Percentiles rank a stretch among this genome's conserved stretches.
phyloP scores from a whole-genome alignment of 108 stramenopile species.

The Seminavis robusta region DNA sequence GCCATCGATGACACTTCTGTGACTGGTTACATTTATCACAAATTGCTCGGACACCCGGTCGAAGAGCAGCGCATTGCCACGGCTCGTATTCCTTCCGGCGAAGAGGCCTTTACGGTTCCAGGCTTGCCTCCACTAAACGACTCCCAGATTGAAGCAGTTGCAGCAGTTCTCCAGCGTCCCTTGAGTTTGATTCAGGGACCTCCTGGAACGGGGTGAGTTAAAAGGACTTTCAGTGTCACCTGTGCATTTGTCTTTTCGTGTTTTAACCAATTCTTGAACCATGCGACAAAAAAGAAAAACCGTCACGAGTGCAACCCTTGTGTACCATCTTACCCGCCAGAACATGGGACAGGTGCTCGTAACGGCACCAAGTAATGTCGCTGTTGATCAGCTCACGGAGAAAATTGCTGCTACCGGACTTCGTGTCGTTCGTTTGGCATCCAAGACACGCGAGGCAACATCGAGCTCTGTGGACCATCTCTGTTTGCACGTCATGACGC shows the following conservation, averaged over 20 bases:
- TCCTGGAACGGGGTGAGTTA: conserved; percentile 67
- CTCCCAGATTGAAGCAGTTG: conserved; percentile 92
- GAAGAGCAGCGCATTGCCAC: conserved; percentile 89
- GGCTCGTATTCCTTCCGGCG: conserved; percentile 49
- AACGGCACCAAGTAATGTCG: conserved; percentile 96
- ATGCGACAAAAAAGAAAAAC: conserved; percentile 87
- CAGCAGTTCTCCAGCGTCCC: conserved; percentile 88
- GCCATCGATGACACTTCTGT: conserved; percentile 97
- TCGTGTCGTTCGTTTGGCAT: conserved; percentile 91
- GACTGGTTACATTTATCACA: conserved; percentile 97
- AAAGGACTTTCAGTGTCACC: neutral
- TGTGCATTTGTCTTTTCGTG: neutral
- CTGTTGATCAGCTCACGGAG: conserved; percentile 97
- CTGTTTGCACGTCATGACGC: conserved; percentile 90
- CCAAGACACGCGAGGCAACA: conserved; percentile 92
- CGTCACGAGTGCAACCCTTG: conserved; percentile 93
- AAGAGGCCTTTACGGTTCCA: conserved; percentile 79
- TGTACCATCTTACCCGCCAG: conserved; percentile 95
- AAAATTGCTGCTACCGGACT: conserved; percentile 96
- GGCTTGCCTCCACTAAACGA: conserved; percentile 95
- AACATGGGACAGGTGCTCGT: conserved; percentile 96
- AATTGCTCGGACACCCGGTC: conserved; percentile 94
- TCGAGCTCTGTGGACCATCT: conserved; percentile 85
- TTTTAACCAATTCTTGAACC: conserved; percentile 3
- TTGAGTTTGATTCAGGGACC: conserved; percentile 96